Conservation (phyloP, 2,329 filamentous ascomycete species). For the Phialemoniopsis sp. region DNA sequence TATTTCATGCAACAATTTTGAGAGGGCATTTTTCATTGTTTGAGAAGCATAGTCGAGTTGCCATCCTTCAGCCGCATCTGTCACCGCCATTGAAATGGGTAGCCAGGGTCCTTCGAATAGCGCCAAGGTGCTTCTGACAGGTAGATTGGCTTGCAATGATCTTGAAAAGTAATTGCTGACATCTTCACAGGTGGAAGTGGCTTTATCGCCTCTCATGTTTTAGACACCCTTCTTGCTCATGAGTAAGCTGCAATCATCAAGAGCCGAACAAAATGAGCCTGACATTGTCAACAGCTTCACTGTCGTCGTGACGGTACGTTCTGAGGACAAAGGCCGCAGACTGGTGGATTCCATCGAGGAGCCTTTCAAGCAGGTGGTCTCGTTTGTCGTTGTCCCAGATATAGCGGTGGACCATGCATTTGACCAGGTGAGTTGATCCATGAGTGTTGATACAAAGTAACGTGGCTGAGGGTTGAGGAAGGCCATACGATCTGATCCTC, state of each 20-base stretch:
- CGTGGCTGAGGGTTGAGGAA: conserved; percentile 5
- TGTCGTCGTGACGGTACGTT: conserved; percentile 43
- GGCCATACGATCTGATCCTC: conserved; percentile 34
- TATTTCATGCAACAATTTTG: no score
- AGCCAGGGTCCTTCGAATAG: background rate
- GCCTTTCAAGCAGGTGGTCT: conserved; percentile 33
- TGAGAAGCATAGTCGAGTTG: no score
- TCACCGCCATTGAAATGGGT: no score
- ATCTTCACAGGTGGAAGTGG: conserved; percentile 39
- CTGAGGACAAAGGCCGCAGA: conserved; percentile 39
- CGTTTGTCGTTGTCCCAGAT: conserved; percentile 61
- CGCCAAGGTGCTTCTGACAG: conserved; percentile 18
- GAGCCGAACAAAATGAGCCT: no score
- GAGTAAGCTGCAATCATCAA: conserved; percentile 17
- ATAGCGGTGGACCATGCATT: conserved; percentile 69
- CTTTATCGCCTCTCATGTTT: conserved; percentile 50
- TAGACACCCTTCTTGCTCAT: conserved; percentile 39
- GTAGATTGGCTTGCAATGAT: no score
- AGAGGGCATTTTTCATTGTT: no score
- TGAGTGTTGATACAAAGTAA: no score
- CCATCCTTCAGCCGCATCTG: no score
- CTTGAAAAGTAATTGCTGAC: no score
- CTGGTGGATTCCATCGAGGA: conserved; percentile 34
- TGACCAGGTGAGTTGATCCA: conserved; percentile 36
- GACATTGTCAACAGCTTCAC: conserved; percentile 19